Base-by-base conservation (phyloP, 192 early-diverging fungal species). In the Coemansia guatemalensis region DNA sequence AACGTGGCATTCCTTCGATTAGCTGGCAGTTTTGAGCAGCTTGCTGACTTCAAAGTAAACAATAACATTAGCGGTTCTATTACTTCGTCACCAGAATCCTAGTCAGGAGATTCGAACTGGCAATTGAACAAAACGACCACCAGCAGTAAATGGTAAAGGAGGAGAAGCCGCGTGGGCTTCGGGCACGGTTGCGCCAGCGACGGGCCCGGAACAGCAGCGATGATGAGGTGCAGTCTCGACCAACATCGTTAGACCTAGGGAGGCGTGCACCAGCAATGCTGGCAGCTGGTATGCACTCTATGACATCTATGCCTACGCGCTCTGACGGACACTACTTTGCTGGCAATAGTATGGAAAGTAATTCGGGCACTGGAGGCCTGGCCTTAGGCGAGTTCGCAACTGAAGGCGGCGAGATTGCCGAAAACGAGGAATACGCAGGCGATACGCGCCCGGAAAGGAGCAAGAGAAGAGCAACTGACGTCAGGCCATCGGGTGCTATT, bases 371-470 rank as follows among this genome's bases (percentile, higher is more conserved):
- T 14, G 78, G 64, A 20, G 73, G 74, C 21, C 44, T 82, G 39
- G 73, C 79, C 11, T 47, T 82, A 23, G 73, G 74, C 61, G 74
- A 82, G 67, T 82, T 82, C 67, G 56, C 39, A 18, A 64, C 47
- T 25, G 65, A 72, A 18, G 71, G 68, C 29, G 73, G 67, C 20
- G 73, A 82, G 35, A 60, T 75, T 2, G 69, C 58, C 3, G 78
- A 81, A 32, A 68, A 70, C 49, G 73, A 70, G 20, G 68, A 69
- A 41, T 44, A 63, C n/a, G 47, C 18, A 11, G 30, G 17, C 14
- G 25, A 18, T 5, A 18, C 20, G 17, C 39, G 39, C 17, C 14
- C 39, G 17, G 39, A 12, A 9, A 18, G 48, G 29, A 27, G 41
- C 23, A 39, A 25, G 25, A 17, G 8, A 20, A 21, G 48, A 20